Percentiles rank a stretch among this genome's conserved stretches.
Conservation (phyloP, 2,329 filamentous ascomycete species). For the Epicoccum nigrum region DNA sequence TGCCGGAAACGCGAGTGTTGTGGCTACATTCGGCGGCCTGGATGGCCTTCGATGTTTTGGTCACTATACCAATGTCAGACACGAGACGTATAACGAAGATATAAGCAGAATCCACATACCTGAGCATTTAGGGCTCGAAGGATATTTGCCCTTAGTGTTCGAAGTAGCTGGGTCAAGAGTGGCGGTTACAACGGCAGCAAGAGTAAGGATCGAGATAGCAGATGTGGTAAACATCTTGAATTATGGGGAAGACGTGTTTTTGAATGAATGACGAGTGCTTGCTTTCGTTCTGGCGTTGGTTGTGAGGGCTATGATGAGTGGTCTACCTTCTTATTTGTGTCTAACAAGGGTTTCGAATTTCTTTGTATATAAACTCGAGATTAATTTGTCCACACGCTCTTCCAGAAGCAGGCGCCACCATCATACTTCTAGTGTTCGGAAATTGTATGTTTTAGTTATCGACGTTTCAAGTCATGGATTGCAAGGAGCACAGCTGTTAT, state of each 20-base stretch:
- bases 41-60: constrained; percentile 46
- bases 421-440: constrained; percentile 6
- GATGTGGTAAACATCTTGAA: constrained; percentile 10
- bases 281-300: neutral
- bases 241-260: neutral
- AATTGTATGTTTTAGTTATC: constrained; percentile 10
- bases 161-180: constrained; percentile 47
- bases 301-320: neutral
- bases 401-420: constrained; percentile 9
- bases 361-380: constrained; percentile 5
- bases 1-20: constrained; percentile 48
- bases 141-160: constrained; percentile 47
- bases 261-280: neutral
- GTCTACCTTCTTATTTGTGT: neutral
- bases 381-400: neutral
- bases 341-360: neutral
- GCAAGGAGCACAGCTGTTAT: constrained; percentile 2
- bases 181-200: constrained; percentile 30
- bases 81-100: neutral
- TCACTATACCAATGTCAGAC: constrained; percentile 18
- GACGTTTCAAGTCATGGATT: constrained; percentile 13
- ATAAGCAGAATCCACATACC: constrained; percentile 8
- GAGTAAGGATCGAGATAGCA: constrained; percentile 16
- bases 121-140: constrained; percentile 32
- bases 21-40: constrained; percentile 53